Conservation (phyloP, 2,329 filamentous ascomycete species). For the Raffaelea albimanens region DNA sequence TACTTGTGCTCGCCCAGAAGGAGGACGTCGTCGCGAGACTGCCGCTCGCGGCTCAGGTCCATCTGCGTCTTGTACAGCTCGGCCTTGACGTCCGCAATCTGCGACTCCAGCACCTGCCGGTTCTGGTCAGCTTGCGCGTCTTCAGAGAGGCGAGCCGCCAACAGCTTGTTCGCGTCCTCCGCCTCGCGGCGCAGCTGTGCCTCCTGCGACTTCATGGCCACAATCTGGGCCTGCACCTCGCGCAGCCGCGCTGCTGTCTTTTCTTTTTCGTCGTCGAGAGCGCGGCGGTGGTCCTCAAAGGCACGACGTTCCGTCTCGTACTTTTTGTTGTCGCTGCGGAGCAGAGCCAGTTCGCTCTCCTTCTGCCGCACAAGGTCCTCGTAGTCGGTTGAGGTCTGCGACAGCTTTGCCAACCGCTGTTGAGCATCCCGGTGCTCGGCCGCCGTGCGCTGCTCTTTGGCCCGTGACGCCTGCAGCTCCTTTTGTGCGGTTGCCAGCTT, state of each 20-base stretch:
- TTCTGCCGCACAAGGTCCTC: conserved; percentile 90
- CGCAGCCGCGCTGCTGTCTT: conserved; percentile 66
- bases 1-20: conserved; percentile 86
- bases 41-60: conserved; percentile 81
- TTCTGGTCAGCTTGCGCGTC: conserved; percentile 78
- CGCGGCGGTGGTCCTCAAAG: conserved; percentile 70
- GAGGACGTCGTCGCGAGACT: conserved; percentile 89
- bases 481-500: conserved; percentile 72
- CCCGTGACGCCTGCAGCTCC: conserved; percentile 64
- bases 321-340: conserved; percentile 76
- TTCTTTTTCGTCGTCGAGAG: conserved; percentile 66
- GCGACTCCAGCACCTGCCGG: conserved; percentile 72
- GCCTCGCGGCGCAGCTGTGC: conserved; percentile 79
- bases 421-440: conserved; percentile 77
- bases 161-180: conserved; percentile 73
- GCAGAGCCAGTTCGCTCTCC: conserved; percentile 80
- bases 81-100: conserved; percentile 78
- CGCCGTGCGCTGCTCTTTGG: conserved; percentile 64
- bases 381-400: conserved; percentile 86
- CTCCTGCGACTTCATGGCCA: conserved; percentile 77
- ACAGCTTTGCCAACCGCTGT: conserved; percentile 76
- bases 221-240: conserved; percentile 79
- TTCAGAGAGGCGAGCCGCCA: conserved; percentile 82
- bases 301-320: conserved; percentile 70
- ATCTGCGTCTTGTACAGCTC: conserved; percentile 78